These are phyloP conservation scores for Metschnikowia amazonensis DNA, from an alignment of 805 yeast species.

Conservation along the genomic window DNA sequence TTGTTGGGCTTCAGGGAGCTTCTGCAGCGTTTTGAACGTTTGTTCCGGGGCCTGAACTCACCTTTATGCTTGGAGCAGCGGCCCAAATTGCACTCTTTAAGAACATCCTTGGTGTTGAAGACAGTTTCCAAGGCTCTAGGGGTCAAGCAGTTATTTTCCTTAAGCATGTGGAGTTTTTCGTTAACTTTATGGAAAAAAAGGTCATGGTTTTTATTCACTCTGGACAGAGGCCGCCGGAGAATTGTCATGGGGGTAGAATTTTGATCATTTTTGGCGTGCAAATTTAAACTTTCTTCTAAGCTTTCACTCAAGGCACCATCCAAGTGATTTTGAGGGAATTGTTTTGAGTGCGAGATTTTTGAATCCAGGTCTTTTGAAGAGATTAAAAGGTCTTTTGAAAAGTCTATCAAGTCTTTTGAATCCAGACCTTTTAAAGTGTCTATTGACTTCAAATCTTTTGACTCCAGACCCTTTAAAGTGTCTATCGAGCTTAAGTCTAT, in stretches of 20 bases:
- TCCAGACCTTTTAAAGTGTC: no score
- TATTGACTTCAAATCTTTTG: no score
- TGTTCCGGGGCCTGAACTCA: not conserved
- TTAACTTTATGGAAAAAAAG: conserved; percentile 14
- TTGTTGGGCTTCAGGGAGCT: not conserved
- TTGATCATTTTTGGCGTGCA: not conserved
- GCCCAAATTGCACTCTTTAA: conserved; percentile 17
- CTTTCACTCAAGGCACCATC: not conserved
- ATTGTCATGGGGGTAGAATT: not conserved
- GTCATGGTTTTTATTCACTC: conserved; percentile 1
- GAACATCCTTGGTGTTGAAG: conserved; percentile 29
- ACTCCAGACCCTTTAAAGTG: no score
- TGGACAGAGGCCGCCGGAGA: not conserved
- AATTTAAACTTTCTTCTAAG: not conserved
- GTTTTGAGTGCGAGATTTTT: no score
- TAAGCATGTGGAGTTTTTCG: conserved; percentile 17
- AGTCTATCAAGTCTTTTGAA: no score
- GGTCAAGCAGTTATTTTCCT: conserved; percentile 18
- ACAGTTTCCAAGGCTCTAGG: conserved; percentile 26
- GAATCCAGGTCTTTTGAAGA: no score
- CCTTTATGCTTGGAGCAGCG: conserved; percentile 1
- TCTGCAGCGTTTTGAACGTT: not conserved
- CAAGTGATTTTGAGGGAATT: no score
- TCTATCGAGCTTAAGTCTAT: no score
- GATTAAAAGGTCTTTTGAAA: no score